phyloP scores from a whole-genome alignment of 768 basidiomycete species.

The Kwoniella dejecticola region DNA sequence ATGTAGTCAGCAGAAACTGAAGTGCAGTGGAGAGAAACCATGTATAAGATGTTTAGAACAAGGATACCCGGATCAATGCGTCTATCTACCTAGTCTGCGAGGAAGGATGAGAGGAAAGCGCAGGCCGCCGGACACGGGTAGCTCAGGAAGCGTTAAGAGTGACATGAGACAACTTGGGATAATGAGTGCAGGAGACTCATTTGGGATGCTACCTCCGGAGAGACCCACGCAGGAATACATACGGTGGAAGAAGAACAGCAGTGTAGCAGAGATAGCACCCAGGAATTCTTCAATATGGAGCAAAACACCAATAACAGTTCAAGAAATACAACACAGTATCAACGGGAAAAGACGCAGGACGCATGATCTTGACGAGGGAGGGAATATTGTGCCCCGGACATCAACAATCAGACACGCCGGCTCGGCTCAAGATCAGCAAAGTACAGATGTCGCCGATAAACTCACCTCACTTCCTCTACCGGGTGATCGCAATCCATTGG shows the following conservation, averaged over 20 bases:
- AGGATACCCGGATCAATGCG: constrained; percentile 13
- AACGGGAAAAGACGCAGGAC: too few relatives aligned
- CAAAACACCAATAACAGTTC: background rate
- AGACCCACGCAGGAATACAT: constrained; percentile 2
- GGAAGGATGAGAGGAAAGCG: constrained; percentile 35
- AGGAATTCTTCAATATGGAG: constrained; percentile 8
- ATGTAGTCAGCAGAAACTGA: constrained; percentile 33
- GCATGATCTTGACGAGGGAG: background rate
- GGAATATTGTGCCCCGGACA: background rate
- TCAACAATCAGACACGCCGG: background rate
- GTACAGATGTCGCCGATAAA: constrained; percentile 20
- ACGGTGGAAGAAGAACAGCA: constrained; percentile 6
- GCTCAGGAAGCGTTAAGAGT: background rate
- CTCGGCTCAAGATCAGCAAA: too few relatives aligned
- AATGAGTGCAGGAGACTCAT: background rate
- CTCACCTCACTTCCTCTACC: constrained; percentile 41
- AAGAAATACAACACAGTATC: background rate
- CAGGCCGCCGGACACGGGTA: constrained; percentile 1
- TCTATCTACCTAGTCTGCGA: constrained; percentile 36
- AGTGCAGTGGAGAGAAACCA: constrained; percentile 34
- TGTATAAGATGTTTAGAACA: constrained; percentile 33
- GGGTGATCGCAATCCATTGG: constrained; percentile 42
- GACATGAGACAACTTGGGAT: background rate
- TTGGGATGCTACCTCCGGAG: constrained; percentile 16
- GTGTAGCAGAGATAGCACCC: background rate